These are phyloP conservation scores for Corinectria fuckeliana DNA, from an alignment of 2,329 filamentous ascomycete genomes.

Conservation along the genomic window DNA sequence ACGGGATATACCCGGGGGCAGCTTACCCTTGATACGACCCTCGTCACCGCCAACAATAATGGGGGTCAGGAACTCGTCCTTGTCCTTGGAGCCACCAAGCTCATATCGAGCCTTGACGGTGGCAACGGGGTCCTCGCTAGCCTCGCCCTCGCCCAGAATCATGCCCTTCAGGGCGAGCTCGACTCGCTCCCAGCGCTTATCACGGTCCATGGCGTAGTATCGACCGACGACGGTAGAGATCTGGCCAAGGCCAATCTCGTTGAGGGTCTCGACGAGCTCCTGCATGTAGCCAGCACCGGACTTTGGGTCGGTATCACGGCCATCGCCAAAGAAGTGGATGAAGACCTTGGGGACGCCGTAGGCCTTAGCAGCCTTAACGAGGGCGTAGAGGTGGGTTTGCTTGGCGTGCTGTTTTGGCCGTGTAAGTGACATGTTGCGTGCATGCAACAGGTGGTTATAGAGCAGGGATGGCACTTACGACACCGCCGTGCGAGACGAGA, in stretches of 20 bases:
- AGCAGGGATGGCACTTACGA: constrained; percentile 57
- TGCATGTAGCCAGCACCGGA: constrained; percentile 88
- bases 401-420: constrained; percentile 75
- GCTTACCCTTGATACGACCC: constrained; percentile 79
- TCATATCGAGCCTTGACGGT: constrained; percentile 89
- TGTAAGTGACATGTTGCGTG: constrained; percentile 20
- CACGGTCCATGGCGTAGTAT: constrained; percentile 99
- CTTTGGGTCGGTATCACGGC: constrained; percentile 97
- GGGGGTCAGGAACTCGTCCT: constrained; percentile 97
- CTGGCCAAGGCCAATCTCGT: constrained; percentile 86
- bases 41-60: constrained; percentile 93
- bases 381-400: constrained; percentile 88
- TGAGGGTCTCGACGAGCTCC: constrained; percentile 77
- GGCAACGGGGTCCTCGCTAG: constrained; percentile 81
- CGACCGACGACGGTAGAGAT: constrained; percentile 92
- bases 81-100: constrained; percentile 72
- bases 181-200: constrained; percentile 98
- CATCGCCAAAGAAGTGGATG: constrained; percentile 99
- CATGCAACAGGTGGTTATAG: not conserved
- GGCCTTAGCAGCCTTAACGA: constrained; percentile 90
- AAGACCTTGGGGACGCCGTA: constrained; percentile 88
- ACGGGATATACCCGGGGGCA: not conserved
- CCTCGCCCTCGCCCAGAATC: constrained; percentile 85
- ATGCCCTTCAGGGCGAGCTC: constrained; percentile 90
- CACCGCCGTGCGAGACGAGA: constrained; percentile 93